Evolutionary conservation across 2,329 filamentous ascomycete species (phyloP).

Genomic region (Purpureocillium lavendulum): DNA sequence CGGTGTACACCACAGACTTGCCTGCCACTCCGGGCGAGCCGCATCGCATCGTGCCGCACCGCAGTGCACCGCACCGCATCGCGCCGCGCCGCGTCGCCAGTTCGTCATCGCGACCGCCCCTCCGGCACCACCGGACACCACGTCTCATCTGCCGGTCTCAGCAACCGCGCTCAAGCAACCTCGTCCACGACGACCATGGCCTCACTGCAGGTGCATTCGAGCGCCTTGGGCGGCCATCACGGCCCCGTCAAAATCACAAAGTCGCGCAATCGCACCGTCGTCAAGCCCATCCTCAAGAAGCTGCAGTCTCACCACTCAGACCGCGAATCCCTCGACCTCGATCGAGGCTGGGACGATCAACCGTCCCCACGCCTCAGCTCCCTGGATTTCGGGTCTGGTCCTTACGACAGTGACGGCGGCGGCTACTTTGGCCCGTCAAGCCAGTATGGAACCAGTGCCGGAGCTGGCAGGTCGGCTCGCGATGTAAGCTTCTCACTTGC

Average conservation of each 20-base stretch:
- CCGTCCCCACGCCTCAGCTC: conserved; percentile 9
- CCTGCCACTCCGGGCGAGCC: too few relatives aligned
- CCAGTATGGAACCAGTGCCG: conserved; percentile 4
- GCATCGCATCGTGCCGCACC: too few relatives aligned
- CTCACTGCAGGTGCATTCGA: conserved; percentile 19
- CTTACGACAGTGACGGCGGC: conserved; percentile 16
- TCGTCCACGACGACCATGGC: conserved; percentile 16
- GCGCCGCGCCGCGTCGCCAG: too few relatives aligned
- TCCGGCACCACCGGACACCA: too few relatives aligned
- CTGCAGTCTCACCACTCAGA: conserved; percentile 40
- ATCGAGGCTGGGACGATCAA: conserved; percentile 52
- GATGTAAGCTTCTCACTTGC: conserved; percentile 41
- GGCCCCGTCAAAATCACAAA: conserved; percentile 30
- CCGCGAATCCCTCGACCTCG: conserved; percentile 55
- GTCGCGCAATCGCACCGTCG: conserved; percentile 35
- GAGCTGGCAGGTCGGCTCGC: conserved; percentile 12
- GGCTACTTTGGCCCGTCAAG: conserved; percentile 7
- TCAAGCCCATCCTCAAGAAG: conserved; percentile 58
- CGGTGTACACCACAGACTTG: neutral
- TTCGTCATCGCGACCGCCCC: too few relatives aligned
- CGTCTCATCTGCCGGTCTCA: neutral
- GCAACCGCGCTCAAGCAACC: conserved; percentile 1
- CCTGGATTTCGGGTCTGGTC: conserved; percentile 13
- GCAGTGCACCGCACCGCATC: too few relatives aligned
- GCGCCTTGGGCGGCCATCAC: conserved; percentile 3